Base-by-base conservation (phyloP, 768 basidiomycete genomes). In the Mycena alexandri region DNA sequence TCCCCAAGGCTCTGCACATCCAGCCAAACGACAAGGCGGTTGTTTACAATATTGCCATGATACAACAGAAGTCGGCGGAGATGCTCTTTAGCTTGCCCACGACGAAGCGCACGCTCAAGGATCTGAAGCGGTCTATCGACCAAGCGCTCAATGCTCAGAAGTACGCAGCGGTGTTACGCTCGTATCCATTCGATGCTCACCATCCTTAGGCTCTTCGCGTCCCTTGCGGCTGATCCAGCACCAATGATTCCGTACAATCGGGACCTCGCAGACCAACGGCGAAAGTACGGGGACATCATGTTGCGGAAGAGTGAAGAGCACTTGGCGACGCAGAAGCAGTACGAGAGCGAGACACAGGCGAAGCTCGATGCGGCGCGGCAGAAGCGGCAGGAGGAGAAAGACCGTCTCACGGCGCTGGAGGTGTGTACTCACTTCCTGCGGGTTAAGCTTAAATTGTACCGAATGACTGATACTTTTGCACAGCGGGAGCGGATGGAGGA, bases 21-120 rank as follows among this genome's bases (percentile, higher is more conserved):
- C 90, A 92, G 70, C 95, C 96, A 0, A 86, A 84, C 61, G 98
- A 99, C 81, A 96, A 96, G 75, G 93, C 95, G 4, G 89, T 92
- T 56, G 67, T 95, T 47, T 99, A 96, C 80, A 99, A 99, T 78
- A 94, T 98, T 73, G 96, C 97, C 61, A 96, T 99, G 93, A 95
- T 99, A 38, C 91, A 96, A 78, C 98, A 99, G 77, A 98, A 98
- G 79, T 91, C 93, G 0, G 93, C 95, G 0, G 97, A 98, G 77
- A 85, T 98, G 80, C 80, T 99, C 25, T 90, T 95, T 70, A 84
- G 88, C 1, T 79, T 96, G 25, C 84, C 85, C 1, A 86, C 91
- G 1, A 82, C 88, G 29, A 95, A 95, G 76, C 90, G 97, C 21
- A 88, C 92, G 2, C 82, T 96, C 11, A 88, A 87, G 61, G 95